Evolutionary conservation across 176 grass and related monocot genomes (phyloP).

Genomic region (Chloris gayana): DNA sequence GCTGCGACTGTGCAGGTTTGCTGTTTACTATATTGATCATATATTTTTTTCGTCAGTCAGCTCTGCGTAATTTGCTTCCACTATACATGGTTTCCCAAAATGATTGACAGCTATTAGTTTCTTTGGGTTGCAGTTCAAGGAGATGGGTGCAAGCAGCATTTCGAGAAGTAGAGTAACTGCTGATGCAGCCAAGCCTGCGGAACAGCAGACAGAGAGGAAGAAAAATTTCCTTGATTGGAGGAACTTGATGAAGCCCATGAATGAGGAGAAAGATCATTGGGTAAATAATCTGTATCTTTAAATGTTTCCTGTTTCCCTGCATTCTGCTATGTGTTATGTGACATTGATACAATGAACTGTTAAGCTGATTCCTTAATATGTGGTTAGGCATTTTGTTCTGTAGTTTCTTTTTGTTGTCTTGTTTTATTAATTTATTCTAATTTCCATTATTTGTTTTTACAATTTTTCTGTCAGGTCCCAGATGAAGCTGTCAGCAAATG

Average conservation of each 20-base stretch:
- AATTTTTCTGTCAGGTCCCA: slow-evolving; percentile 62
- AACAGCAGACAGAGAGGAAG: slow-evolving; percentile 77
- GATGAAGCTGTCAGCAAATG: slow-evolving; percentile 93
- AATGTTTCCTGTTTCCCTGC: neutral
- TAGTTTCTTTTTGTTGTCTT: neutral
- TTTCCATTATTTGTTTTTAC: slow-evolving; percentile 3
- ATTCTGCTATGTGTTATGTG: neutral
- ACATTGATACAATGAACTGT: neutral
- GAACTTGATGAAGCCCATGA: slow-evolving; percentile 88
- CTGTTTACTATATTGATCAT: slow-evolving; percentile 16
- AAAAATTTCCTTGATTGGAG: slow-evolving; percentile 85
- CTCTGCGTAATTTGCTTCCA: slow-evolving; percentile 22
- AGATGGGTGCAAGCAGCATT: slow-evolving; percentile 78
- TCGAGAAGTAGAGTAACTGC: slow-evolving; percentile 57
- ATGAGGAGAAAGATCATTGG: slow-evolving; percentile 98
- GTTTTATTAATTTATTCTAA: neutral
- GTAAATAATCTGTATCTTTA: slow-evolving; percentile 48
- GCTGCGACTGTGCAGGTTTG: slow-evolving; percentile 91
- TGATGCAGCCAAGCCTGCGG: slow-evolving; percentile 63
- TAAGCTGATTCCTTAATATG: neutral
- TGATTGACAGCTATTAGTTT: slow-evolving; percentile 16
- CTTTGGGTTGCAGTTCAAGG: slow-evolving; percentile 68
- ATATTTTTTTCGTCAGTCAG: neutral
- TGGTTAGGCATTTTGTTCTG: neutral
- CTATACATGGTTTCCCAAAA: slow-evolving; percentile 14